Conservation (phyloP, 768 basidiomycete species). For the Lentinus tigrinus region DNA sequence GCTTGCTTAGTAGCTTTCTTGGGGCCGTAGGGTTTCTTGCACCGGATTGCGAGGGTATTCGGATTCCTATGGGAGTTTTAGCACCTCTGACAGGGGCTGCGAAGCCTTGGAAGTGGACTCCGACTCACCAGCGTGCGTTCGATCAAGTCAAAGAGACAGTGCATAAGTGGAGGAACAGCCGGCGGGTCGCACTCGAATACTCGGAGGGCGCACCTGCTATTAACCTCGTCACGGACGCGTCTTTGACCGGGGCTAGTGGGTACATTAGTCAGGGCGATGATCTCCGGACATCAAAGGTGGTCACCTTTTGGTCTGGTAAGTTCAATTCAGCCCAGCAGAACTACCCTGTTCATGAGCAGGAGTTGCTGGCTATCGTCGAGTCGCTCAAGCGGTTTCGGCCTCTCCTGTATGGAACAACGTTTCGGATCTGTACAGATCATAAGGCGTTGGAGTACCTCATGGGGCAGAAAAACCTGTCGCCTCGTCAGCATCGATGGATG, state of each 20-base stretch:
- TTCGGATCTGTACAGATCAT: constrained; percentile 21
- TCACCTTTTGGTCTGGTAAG: constrained; percentile 29
- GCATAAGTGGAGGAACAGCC: constrained; percentile 2
- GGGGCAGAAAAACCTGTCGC: constrained; percentile 17
- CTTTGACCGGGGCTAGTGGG: constrained; percentile 16
- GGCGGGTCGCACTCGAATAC: constrained; percentile 23
- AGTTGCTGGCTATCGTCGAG: constrained; percentile 35
- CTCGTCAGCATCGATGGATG: constrained; percentile 18
- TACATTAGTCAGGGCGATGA: constrained; percentile 23
- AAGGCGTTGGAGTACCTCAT: constrained; percentile 11
- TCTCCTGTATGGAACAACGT: constrained; percentile 12
- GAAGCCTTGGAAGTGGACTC: constrained; percentile 21
- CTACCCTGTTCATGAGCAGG: constrained; percentile 39
- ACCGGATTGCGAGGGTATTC: constrained; percentile 8
- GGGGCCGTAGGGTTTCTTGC: constrained; percentile 33
- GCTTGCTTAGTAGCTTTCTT: constrained; percentile 30
- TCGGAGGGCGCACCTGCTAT: constrained; percentile 11
- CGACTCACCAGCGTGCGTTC: constrained; percentile 29
- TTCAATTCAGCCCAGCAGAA: constrained; percentile 24
- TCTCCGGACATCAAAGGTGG: constrained; percentile 5
- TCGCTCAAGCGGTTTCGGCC: constrained; percentile 30
- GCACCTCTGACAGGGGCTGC: constrained; percentile 11
- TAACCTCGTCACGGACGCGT: constrained; percentile 24
- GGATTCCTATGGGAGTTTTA: constrained; percentile 38
- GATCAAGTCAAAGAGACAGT: constrained; percentile 20